Conservation (phyloP, 1,284 basidiomycete species). For the Thecaphora frezii region DNA sequence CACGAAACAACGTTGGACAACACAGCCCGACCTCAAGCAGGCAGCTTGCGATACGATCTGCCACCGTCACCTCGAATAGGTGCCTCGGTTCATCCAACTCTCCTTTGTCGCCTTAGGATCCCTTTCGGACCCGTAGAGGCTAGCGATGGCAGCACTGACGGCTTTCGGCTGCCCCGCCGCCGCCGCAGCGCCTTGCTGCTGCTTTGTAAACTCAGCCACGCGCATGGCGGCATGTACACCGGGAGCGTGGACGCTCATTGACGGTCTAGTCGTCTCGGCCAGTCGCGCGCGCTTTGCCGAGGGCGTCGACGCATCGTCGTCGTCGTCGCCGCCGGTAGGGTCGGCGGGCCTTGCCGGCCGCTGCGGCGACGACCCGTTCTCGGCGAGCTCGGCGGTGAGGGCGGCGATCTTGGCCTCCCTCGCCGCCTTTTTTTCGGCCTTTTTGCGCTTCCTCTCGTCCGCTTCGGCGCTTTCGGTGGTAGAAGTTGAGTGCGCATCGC, state of each 20-base stretch:
- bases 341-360: not conserved
- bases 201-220: constrained; percentile 1
- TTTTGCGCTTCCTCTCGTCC: constrained; percentile 11
- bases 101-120: constrained; percentile 4
- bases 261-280: not conserved
- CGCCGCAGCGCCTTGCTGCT: not conserved
- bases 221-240: not conserved
- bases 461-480: not conserved
- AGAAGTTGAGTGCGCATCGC: too few species aligned
- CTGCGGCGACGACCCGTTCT: constrained; percentile 1
- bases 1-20: too few species aligned
- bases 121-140: constrained; percentile 4
- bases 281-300: not conserved
- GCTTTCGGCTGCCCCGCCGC: constrained; percentile 1
- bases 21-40: constrained; percentile 2
- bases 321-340: not conserved
- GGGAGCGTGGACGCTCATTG: not conserved
- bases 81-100: constrained; percentile 8
- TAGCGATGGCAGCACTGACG: constrained; percentile 4
- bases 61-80: not conserved
- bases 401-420: constrained; percentile 11
- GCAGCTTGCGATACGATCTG: too few species aligned
- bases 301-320: not conserved
- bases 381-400: constrained; percentile 21
- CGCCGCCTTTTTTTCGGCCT: constrained; percentile 20